Base-by-base conservation (phyloP, 768 basidiomycete species). In the Hypholoma fasciculare region DNA sequence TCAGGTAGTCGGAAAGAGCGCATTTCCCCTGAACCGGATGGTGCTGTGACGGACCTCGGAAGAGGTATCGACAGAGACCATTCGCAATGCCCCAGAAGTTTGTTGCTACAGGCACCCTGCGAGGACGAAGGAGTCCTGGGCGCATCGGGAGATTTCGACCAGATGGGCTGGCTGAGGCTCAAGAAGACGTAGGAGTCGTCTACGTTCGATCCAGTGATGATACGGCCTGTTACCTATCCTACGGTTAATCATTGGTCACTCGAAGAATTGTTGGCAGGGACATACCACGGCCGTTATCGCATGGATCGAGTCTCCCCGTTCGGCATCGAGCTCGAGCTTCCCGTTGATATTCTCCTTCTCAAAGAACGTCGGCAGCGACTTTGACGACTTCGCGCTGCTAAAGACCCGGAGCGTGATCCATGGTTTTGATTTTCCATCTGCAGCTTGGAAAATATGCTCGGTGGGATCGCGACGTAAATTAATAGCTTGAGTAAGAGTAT, bases 291-390 rank as follows among this genome's bases (percentile, higher is more conserved):
- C 78, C 26, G 72, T 74, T 52, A 82, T 71, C 20, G 78, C 74
- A 57, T 82, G 80, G 46, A 82, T 82, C 19, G 78, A 82, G 64
- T 83, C 81, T 27, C 79, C 80, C 69, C 74, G 77, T 61, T 82
- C 80, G 26, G 78, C 80, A 52, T 72, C 67, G 60, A 83, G 65
- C 63, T 81, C 77, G 48, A 83, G 70, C 40, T 69, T 71, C 43
- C 80, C 81, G 52, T 70, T 79, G 70, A 83, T 77, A 49, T 76
- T 75, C 67, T 82, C 81, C 71, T 80, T 82, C 73, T 84, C 81
- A 63, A 78, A 79, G 67, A 80, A 81, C 19, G 78, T 80, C 8
- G 82, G 81, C 36, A 82, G 68, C 52, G 79, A 81, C 54, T 78
- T 79, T 9, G 77, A 69, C 3, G 82, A 82, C 66, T 79, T 81